These are phyloP conservation scores for Phytophthora macrochlamydospora DNA, from an alignment of 352 stramenopile genomes.

Conservation along the genomic window DNA sequence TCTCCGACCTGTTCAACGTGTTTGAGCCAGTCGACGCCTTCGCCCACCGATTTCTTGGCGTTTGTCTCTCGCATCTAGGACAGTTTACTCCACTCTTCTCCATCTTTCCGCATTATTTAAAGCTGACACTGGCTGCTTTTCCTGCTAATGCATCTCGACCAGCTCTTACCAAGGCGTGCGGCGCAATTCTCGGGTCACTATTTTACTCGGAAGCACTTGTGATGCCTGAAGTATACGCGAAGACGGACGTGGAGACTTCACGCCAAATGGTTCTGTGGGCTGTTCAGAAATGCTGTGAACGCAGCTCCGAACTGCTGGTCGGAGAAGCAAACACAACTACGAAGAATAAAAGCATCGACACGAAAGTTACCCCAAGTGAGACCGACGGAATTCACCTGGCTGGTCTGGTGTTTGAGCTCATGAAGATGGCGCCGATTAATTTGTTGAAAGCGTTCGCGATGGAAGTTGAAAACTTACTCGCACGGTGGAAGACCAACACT, in stretches of 20 bases:
- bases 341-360: neutral
- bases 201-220: conserved; percentile 44
- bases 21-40: conserved; percentile 61
- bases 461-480: conserved; percentile 49
- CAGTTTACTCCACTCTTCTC: conserved; percentile 55
- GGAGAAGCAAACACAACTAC: conserved; percentile 18
- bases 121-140: conserved; percentile 51
- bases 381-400: conserved; percentile 54
- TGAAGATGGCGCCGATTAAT: conserved; percentile 65
- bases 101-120: conserved; percentile 60
- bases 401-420: conserved; percentile 59
- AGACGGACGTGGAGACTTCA: conserved; percentile 15
- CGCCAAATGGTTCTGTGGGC: conserved; percentile 55
- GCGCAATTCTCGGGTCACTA: conserved; percentile 56
- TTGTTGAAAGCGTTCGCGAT: conserved; percentile 40
- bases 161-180: conserved; percentile 46
- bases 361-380: conserved; percentile 11
- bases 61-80: conserved; percentile 50
- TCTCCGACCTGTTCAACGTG: conserved; percentile 52
- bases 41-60: conserved; percentile 50
- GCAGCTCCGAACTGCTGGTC: conserved; percentile 36
- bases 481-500: conserved; percentile 17
- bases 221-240: conserved; percentile 5
- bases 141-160: conserved; percentile 37
- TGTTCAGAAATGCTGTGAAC: conserved; percentile 48